Conservation (phyloP, 345 rosid species). For the Rubroshorea leprosula region DNA sequence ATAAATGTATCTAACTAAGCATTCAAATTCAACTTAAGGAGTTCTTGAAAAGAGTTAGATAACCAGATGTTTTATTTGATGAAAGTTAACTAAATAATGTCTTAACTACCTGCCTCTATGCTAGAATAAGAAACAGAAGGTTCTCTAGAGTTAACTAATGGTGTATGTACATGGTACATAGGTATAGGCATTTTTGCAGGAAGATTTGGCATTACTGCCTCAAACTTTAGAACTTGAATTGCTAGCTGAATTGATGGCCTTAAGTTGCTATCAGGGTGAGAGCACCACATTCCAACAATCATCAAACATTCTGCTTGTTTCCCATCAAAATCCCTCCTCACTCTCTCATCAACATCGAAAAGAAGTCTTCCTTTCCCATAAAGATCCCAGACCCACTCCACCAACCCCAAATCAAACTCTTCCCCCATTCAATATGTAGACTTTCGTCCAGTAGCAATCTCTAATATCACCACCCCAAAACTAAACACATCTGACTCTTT, state of each 20-base stretch:
- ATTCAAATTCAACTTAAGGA: no score
- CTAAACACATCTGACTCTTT: no score
- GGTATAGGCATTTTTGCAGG: constrained; percentile 37
- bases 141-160: constrained; percentile 26
- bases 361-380: constrained; percentile 5
- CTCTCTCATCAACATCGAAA: constrained; percentile 28
- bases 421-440: constrained; percentile 14
- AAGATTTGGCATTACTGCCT: no score
- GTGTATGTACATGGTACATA: constrained; percentile 19
- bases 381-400: no score
- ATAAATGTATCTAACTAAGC: no score
- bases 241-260: constrained; percentile 49
- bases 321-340: constrained; percentile 24
- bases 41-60: no score
- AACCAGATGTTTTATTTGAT: no score
- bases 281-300: constrained; percentile 54
- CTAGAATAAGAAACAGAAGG: constrained; percentile 17
- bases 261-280: constrained; percentile 39
- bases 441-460: constrained; percentile 32
- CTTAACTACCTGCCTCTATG: constrained; percentile 25
- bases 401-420: constrained; percentile 23
- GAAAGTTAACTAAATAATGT: no score
- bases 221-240: constrained; percentile 40
- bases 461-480: constrained; percentile 34
- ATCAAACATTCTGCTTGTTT: constrained; percentile 33